Evolutionary conservation across 2,329 filamentous ascomycete species (phyloP).

Genomic region (Colletotrichum plurivorum): DNA sequence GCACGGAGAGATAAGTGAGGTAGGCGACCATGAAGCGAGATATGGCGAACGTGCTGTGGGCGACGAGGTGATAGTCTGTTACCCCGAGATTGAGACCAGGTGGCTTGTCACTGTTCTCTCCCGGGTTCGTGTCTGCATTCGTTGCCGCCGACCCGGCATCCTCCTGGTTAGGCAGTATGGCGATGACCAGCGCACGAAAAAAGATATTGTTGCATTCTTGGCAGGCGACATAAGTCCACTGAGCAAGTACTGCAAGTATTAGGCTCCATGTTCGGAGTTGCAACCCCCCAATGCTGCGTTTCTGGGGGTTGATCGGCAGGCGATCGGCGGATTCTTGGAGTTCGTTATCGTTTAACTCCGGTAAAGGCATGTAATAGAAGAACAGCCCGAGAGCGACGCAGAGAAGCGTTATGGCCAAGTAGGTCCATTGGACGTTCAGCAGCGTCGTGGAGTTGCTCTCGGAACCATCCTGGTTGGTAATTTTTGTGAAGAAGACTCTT

Average conservation of each 20-base stretch:
- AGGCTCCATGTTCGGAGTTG: conserved; percentile 71
- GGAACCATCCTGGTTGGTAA: conserved; percentile 54
- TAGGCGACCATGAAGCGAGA: conserved; percentile 79
- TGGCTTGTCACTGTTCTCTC: conserved; percentile 53
- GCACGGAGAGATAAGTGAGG: conserved; percentile 71
- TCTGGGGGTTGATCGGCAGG: conserved; percentile 65
- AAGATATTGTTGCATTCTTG: conserved; percentile 77
- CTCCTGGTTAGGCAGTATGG: conserved; percentile 51
- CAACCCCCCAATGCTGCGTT: conserved; percentile 61
- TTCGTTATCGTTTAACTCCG: conserved; percentile 71
- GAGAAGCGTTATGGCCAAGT: conserved; percentile 83
- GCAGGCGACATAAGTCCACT: conserved; percentile 84
- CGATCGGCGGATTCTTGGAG: conserved; percentile 63
- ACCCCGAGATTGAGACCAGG: conserved; percentile 66
- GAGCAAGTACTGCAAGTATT: conserved; percentile 79
- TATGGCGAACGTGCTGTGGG: conserved; percentile 79
- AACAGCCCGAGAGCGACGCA: conserved; percentile 79
- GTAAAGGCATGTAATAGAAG: conserved; percentile 78
- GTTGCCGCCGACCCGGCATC: conserved; percentile 44
- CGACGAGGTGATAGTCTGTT: conserved; percentile 79
- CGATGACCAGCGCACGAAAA: conserved; percentile 67
- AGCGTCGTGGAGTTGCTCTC: conserved; percentile 62
- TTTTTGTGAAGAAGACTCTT: conserved; percentile 78
- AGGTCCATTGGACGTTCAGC: conserved; percentile 86
- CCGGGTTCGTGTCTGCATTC: conserved; percentile 58